Base-by-base conservation (phyloP, 352 stramenopile species). In the Thraustotheca clavata region DNA sequence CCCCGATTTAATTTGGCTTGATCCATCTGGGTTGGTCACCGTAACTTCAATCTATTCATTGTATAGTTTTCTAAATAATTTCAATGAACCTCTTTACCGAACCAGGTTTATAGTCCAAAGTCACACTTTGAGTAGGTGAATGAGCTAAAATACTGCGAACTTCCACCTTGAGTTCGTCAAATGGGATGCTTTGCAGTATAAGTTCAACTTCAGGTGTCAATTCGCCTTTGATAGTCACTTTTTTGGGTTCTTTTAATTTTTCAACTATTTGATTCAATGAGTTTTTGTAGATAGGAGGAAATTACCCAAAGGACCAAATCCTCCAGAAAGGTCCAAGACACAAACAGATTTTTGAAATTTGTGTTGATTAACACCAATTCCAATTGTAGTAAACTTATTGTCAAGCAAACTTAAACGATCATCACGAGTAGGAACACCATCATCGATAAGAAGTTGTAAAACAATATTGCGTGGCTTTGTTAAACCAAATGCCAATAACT, bases 121-220 rank as follows among this genome's bases (percentile, higher is more conserved):
- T n/a, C 8, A 65, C 57, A 11, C 41, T 40, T 49, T 65, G 22
- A 3, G 20, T 26, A 8, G 57, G 57, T 18, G 38, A 31, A 16
- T 65, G 22, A 11, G 57, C 47, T 18, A 65, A 35, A n/a, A 65
- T 35, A 20, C 57, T 46, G 12, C 57, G 57, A 18, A 65, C 57
- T 65, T 65, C 57, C 31, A 65, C 57, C 57, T 65, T 65, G 38
- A 65, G 57, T n/a, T 65, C 57, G 16, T 65, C 57, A 39, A 65
- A 65, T 22, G 57, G 57, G 31, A 65, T 65, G 57, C 57, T 65
- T 29, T 65, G 57, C 3, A 65, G 38, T 22, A 65, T 34, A 33
- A 65, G 57, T 16, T 65, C 38, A 11, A 65, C 41, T 40, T 65
- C 57, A 0, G 57, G 39, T n/a, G 57, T 65, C 16, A 65, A 38